phyloP scores from a whole-genome alignment of 495 filamentous ascomycete genomes.

The Aspergillus affinis region DNA sequence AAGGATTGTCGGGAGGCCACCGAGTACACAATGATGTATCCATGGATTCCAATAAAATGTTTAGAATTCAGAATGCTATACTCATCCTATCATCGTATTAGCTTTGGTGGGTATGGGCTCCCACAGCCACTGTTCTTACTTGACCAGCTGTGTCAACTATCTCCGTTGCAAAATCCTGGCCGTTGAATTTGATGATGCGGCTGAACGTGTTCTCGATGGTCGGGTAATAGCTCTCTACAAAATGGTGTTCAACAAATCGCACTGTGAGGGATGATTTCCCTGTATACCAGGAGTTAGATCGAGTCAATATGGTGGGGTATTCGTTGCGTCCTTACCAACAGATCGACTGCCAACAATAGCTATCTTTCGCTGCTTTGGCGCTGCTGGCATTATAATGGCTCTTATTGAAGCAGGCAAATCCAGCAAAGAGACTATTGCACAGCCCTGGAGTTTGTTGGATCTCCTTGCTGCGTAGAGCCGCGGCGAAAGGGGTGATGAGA shows the following conservation, averaged over 20 bases:
- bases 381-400: conserved; percentile 65
- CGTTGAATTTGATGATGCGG: conserved; percentile 86
- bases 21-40: conserved; percentile 97
- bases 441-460: neutral
- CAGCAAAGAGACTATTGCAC: neutral
- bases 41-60: conserved; percentile 99
- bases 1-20: conserved; percentile 91
- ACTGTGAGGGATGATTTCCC: conserved; percentile 98
- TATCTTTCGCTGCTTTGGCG: conserved; percentile 94
- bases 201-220: conserved; percentile 99
- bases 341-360: conserved; percentile 97
- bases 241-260: conserved; percentile 95
- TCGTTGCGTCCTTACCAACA: conserved; percentile 65
- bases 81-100: conserved; percentile 68
- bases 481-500: neutral
- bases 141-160: conserved; percentile 99
- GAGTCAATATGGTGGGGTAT: too few species aligned
- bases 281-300: conserved; percentile 31
- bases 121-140: conserved; percentile 50
- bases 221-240: conserved; percentile 98
- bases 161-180: conserved; percentile 92
- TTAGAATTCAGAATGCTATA: conserved; percentile 98
- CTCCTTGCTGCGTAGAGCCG: neutral
- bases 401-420: neutral
- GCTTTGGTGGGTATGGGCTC: conserved; percentile 15